Conservation (phyloP, 2,329 filamentous ascomycete species). For the Aspergillus phoenicis region DNA sequence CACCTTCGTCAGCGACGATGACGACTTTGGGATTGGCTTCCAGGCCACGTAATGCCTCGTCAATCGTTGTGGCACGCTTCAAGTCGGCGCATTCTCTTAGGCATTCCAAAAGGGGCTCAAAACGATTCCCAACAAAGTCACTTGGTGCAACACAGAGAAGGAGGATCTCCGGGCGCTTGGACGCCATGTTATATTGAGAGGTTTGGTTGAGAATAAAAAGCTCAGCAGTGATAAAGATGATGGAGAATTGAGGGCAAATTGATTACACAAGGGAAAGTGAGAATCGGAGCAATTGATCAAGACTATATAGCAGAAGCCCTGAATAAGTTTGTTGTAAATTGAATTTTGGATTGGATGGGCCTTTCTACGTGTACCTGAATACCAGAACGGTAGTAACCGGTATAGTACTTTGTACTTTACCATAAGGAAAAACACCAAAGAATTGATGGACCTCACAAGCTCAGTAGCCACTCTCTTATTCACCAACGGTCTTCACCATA, state of each 20-base stretch:
- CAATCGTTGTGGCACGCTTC: background rate
- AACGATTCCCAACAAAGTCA: background rate
- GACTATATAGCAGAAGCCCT: background rate
- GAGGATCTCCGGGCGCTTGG: background rate
- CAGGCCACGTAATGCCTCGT: background rate
- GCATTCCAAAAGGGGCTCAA: background rate
- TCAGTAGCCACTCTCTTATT: background rate
- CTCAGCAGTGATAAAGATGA: background rate
- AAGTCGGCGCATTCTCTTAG: background rate
- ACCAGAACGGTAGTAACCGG: background rate
- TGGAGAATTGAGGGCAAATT: background rate
- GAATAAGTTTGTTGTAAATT: background rate
- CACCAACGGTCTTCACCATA: background rate
- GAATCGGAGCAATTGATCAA: background rate
- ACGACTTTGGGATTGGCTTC: conserved; percentile 6
- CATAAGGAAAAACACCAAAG: background rate
- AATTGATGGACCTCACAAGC: background rate
- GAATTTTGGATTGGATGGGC: background rate
- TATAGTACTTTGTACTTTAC: background rate
- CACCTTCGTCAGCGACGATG: conserved; percentile 16
- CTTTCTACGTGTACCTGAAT: background rate
- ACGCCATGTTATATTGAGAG: background rate
- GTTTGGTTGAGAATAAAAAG: background rate
- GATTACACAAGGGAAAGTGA: too few species aligned
- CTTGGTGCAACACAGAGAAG: background rate